A percentile compares a stretch with the other conserved stretches of the same genome.
phyloP scores from a whole-genome alignment of 208 protist species.

The Herpetomonas samuelpessoai region DNA sequence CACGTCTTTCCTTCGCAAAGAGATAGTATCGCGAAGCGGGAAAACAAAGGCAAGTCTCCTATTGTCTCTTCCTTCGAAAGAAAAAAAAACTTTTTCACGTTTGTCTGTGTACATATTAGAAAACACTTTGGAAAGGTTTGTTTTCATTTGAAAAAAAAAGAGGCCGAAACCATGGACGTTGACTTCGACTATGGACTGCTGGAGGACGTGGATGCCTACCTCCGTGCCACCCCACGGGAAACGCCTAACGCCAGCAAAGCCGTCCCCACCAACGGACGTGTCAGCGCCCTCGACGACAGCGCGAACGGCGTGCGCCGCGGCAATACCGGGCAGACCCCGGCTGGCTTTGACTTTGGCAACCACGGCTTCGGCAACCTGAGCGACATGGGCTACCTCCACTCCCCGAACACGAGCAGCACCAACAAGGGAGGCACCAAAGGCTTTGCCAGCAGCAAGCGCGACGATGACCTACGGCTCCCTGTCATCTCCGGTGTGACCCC shows the following conservation, averaged over 20 bases:
- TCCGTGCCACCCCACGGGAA: background rate
- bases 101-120: background rate
- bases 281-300: too few species aligned
- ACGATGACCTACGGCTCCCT: background rate
- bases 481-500: background rate
- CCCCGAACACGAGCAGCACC: background rate
- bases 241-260: too few species aligned
- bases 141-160: too few species aligned
- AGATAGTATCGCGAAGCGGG: too few species aligned
- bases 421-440: background rate
- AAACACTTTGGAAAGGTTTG: background rate
- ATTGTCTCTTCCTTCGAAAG: too few species aligned
- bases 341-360: conserved; percentile 9
- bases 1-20: background rate
- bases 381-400: background rate
- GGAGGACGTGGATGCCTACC: background rate
- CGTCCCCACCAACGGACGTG: too few species aligned
- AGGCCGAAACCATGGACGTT: too few species aligned
- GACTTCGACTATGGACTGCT: background rate
- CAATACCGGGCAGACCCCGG: background rate
- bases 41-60: too few species aligned
- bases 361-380: conserved; percentile 7
- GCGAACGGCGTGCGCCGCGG: too few species aligned
- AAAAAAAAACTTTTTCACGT: too few species aligned
- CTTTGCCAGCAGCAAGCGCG: background rate